These are phyloP conservation scores for Suhomyces wounanorum DNA, from an alignment of 1,139 yeast species.

Conservation along the genomic window DNA sequence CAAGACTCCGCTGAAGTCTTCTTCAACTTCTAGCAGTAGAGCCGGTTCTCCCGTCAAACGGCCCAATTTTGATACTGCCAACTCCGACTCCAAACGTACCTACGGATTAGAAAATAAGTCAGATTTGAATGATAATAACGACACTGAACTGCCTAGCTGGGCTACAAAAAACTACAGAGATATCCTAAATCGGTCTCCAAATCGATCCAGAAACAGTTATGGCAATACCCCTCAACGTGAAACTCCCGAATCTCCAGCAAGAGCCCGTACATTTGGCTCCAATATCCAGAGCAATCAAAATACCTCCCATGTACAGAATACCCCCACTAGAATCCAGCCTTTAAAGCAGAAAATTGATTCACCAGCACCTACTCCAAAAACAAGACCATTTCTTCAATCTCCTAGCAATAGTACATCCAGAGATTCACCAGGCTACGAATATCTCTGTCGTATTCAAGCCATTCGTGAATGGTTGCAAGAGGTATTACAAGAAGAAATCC, in stretches of 20 bases:
- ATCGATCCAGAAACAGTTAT: constrained; percentile 3
- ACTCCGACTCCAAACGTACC: neutral
- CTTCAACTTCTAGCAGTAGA: constrained; percentile 23
- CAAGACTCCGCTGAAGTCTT: constrained; percentile 33
- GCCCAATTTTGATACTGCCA: constrained; percentile 15
- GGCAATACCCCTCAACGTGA: neutral
- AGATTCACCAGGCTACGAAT: constrained; percentile 62
- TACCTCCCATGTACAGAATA: neutral
- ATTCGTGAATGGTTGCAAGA: constrained; percentile 59
- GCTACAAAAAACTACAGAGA: constrained; percentile 24
- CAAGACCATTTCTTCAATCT: constrained; percentile 28
- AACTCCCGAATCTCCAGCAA: neutral
- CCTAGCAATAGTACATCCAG: constrained; percentile 31
- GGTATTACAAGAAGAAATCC: constrained; percentile 56
- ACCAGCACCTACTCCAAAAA: constrained; percentile 14
- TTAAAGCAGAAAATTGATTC: constrained; percentile 20
- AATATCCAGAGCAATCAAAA: neutral
- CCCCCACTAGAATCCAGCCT: constrained; percentile 16
- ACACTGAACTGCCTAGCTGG: constrained; percentile 27
- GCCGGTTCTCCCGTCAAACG: constrained; percentile 26
- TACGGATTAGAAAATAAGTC: constrained; percentile 13
- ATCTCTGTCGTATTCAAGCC: constrained; percentile 84
- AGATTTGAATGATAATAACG: constrained; percentile 2
- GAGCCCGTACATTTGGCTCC: neutral
- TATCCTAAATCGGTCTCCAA: constrained; percentile 20